A percentile compares a stretch with the other conserved stretches of the same genome.
Conservation (phyloP, 768 basidiomycete genomes). For the Boletellus ananas region DNA sequence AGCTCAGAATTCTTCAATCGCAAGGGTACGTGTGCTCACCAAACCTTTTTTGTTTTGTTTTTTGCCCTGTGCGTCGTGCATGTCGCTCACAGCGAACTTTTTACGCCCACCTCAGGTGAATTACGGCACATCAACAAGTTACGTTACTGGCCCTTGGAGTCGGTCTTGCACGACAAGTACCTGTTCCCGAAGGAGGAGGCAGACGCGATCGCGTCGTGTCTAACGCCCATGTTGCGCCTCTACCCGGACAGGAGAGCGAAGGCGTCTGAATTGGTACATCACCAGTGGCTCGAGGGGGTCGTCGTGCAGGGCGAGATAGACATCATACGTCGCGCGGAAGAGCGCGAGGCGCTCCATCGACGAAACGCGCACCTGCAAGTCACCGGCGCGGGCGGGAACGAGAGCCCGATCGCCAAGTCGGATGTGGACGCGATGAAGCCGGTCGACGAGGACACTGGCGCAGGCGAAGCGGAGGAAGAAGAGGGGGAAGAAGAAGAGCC, state of each 20-base stretch:
- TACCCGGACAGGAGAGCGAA: constrained; percentile 86
- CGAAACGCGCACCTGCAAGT: constrained; percentile 12
- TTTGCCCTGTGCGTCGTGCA: no score
- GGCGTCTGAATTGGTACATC: constrained; percentile 80
- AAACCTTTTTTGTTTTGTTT: no score
- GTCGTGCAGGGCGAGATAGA: constrained; percentile 91
- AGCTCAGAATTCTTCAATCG: constrained; percentile 93
- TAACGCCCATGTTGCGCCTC: constrained; percentile 86
- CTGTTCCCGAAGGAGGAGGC: constrained; percentile 83
- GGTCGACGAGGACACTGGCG: constrained; percentile 46
- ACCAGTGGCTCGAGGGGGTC: constrained; percentile 82
- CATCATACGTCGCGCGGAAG: constrained; percentile 62
- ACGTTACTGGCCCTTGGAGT: constrained; percentile 82
- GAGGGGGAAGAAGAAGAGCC: neutral
- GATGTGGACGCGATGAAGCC: constrained; percentile 71
- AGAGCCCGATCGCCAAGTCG: constrained; percentile 12
- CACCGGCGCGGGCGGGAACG: neutral
- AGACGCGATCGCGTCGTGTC: constrained; percentile 73
- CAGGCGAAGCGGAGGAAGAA: constrained; percentile 10
- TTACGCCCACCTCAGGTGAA: constrained; percentile 47
- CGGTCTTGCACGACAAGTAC: constrained; percentile 92
- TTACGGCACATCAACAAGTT: constrained; percentile 93
- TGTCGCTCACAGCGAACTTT: no score
- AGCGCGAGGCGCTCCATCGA: constrained; percentile 39
- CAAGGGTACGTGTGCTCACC: constrained; percentile 57